Conservation (phyloP, 1,284 basidiomycete species). For the Vanrija sp. region DNA sequence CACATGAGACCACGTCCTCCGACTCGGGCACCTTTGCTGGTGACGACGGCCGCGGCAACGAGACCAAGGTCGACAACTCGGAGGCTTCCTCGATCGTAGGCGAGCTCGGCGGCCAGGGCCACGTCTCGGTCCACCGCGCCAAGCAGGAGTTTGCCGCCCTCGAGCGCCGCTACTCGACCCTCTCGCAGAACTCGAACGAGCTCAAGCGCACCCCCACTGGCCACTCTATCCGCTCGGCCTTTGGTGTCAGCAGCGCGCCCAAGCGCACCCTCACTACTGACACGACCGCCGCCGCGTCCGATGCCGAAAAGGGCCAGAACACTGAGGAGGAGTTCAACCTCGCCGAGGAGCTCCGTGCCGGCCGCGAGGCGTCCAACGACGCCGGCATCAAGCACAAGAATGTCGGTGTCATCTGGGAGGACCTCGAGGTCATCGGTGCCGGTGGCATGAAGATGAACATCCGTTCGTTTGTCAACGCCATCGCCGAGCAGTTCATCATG, state of each 20-base stretch:
- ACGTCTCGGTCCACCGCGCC: constrained; percentile 36
- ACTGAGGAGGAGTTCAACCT: constrained; percentile 50
- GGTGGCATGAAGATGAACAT: constrained; percentile 68
- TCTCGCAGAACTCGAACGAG: constrained; percentile 37
- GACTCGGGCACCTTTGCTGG: neutral
- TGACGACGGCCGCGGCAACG: neutral
- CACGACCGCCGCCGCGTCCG: constrained; percentile 5
- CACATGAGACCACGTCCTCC: too few relatives aligned
- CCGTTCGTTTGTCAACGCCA: constrained; percentile 51
- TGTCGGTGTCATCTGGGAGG: constrained; percentile 59
- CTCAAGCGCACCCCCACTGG: constrained; percentile 32
- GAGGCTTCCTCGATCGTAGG: constrained; percentile 32
- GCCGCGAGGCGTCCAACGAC: constrained; percentile 61
- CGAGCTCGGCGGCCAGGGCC: constrained; percentile 27
- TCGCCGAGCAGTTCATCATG: constrained; percentile 51
- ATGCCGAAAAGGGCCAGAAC: constrained; percentile 33
- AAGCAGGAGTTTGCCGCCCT: constrained; percentile 43
- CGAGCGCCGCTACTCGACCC: constrained; percentile 38
- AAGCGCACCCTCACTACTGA: constrained; percentile 14
- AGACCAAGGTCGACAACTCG: constrained; percentile 16
- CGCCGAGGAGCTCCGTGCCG: constrained; percentile 67
- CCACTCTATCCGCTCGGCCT: constrained; percentile 12
- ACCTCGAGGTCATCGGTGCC: constrained; percentile 61
- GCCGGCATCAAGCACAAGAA: constrained; percentile 78
- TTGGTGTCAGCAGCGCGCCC: constrained; percentile 8